Conservation (phyloP, 2,329 filamentous ascomycete genomes). For the Fusarium cyanostomum region DNA sequence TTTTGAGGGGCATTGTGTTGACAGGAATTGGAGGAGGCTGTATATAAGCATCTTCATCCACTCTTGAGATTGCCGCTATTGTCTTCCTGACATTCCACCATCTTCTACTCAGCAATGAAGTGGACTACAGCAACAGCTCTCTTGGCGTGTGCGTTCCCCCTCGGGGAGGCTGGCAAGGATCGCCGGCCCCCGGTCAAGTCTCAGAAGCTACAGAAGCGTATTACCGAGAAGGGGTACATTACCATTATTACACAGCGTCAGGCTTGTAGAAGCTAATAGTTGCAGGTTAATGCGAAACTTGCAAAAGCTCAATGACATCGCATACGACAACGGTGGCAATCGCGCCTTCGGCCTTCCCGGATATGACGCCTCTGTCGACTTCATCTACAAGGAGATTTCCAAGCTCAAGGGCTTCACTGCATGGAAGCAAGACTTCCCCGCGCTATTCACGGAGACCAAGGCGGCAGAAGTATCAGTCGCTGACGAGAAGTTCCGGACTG, state of each 20-base stretch:
- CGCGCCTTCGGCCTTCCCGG: constrained; percentile 46
- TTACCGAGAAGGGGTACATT: constrained; percentile 37
- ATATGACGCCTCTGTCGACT: constrained; percentile 49
- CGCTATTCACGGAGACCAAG: constrained; percentile 38
- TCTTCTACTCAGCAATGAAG: constrained; percentile 27
- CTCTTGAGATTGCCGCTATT: neutral
- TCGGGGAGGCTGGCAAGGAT: constrained; percentile 33
- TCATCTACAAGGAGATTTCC: constrained; percentile 42
- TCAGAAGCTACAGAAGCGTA: constrained; percentile 38
- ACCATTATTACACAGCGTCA: rapidly evolving
- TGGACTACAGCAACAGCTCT: constrained; percentile 22
- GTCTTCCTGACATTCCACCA: neutral
- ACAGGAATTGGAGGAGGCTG: constrained; percentile 2
- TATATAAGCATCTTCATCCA: neutral
- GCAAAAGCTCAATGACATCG: constrained; percentile 44
- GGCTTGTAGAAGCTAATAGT: neutral
- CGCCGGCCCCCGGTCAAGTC: constrained; percentile 31
- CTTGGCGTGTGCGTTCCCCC: constrained; percentile 42
- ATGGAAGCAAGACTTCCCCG: constrained; percentile 46
- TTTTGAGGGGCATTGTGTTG: neutral
- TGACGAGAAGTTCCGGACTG: constrained; percentile 38
- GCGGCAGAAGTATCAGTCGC: constrained; percentile 41
- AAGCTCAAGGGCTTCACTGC: constrained; percentile 41
- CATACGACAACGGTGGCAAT: constrained; percentile 46
- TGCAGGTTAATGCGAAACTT: constrained; percentile 40